Evolutionary conservation across 2,329 filamentous ascomycete genomes (phyloP).

Genomic region (Claviceps maximensis): DNA sequence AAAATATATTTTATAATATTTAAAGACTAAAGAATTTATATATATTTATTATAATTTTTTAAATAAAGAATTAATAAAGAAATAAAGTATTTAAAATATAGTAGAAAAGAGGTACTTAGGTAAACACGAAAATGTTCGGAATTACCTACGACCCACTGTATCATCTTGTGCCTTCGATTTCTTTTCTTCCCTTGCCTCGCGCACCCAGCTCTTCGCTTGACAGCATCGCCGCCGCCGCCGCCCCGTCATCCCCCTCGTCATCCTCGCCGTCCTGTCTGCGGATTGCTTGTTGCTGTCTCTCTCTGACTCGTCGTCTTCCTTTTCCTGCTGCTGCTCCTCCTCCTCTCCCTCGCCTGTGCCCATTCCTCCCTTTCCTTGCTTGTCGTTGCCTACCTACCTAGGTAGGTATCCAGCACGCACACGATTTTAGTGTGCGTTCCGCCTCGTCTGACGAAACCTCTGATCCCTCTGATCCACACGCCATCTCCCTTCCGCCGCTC

Average conservation of each 20-base stretch:
- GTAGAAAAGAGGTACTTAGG: too few relatives aligned
- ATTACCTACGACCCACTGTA: too few relatives aligned
- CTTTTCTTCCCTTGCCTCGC: not conserved
- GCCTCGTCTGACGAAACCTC: not conserved
- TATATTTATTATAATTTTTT: too few relatives aligned
- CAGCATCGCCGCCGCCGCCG: not conserved
- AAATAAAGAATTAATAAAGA: too few relatives aligned
- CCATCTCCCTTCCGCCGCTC: not conserved
- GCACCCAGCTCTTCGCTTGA: not conserved
- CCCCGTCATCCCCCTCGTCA: not conserved
- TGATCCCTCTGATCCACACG: not conserved
- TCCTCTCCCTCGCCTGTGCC: not conserved
- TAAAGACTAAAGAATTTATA: too few relatives aligned
- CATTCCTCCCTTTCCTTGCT: not conserved
- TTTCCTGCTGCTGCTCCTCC: too few relatives aligned
- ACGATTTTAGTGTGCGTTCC: not conserved
- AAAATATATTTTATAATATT: too few relatives aligned
- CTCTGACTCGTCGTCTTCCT: too few relatives aligned
- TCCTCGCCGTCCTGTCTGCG: not conserved
- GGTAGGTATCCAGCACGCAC: too few relatives aligned
- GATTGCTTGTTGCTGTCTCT: not conserved
- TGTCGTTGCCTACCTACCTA: not conserved
- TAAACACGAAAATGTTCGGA: too few relatives aligned
- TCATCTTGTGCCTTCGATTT: not conserved
- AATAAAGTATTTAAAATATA: too few relatives aligned